Base-by-base conservation (phyloP, 2,329 filamentous ascomycete genomes). In the Leptographium wingfieldii region DNA sequence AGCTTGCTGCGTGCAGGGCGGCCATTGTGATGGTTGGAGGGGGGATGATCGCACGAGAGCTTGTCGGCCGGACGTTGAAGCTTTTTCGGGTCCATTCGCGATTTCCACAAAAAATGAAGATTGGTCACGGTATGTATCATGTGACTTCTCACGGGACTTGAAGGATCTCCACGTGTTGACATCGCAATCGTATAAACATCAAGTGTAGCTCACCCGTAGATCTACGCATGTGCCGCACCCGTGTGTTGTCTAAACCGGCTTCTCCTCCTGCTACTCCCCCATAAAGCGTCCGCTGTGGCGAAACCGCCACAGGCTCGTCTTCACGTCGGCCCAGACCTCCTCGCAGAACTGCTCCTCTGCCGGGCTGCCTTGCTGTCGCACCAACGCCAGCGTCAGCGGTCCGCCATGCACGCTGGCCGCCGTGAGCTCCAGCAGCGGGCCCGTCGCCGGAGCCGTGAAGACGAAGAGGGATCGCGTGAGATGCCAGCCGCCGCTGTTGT, bases 391-490 rank as follows among this genome's bases (percentile, higher is more conserved):
- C 1, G 68, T 72, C 54, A 83, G 62, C 0, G 67, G 67, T 0
- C 73, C 73, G 0, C 69, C 73, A 0, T 67, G 67, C 2, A 79
- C 73, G n/a, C 77, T 79, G 7, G 73, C 74, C 2, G 78, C 73
- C 60, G 76, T 80, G 29, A 82, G 61, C 1, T 66, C 68, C 3
- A 83, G 64, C 0, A 76, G 73, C 1, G 74, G 64, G 0, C 78
- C 76, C 1, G 71, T 69, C 5, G 76, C 69, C 61, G 73, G 73
- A 29, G 76, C 73, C 0, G 77, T 74, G 61, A 82, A 80, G 0
- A 76, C 73, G 65, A 83, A 82, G 16, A 81, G 63, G 22, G 73
- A 67, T n/a, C 77, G 73, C 4, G 72, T 70, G 29, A 81, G 72
- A 3, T 62, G 65, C 73, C 73, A 75, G 3, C 54, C 63, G 7